Evolutionary conservation across 2,329 filamentous ascomycete species (phyloP), one percentile per base, ranked within the genome.

Genomic region (Didymella sp.): DNA sequence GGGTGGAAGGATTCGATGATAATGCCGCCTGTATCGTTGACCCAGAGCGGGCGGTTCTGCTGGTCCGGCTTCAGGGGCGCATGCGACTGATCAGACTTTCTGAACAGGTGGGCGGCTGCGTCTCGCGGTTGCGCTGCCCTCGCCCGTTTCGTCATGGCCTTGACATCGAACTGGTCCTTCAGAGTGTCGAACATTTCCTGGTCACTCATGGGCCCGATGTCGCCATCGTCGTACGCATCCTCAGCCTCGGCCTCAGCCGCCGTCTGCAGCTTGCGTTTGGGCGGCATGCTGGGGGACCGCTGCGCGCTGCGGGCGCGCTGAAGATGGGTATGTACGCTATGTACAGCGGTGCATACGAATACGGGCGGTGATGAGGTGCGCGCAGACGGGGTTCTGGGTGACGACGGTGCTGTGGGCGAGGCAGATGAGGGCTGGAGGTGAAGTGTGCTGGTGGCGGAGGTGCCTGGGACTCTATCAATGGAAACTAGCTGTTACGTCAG

Each of bases 1-100:
- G 93, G 90, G 49, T 91, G 94, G 79, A 97, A 98, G 67, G 92
- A 96, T 81, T 99, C 94, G 40, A 98, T 82, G 27, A 96, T 95
- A 72, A 98, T 95, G 62, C 89, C 88, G 31, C 91, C 92, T 43
- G 89, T 82, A 2, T 92, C 91, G 73, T 97, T 92, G 66, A 99
- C 95, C 91, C 92, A 98, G 58, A 98, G 83, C 15, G 95, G 95
- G 15, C 95, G 88, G 71, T 93, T 92, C 61, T 88, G 86, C 79
- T 96, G 92, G 75, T 98, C 94, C 3, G 89, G 86, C 77, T 97
- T 98, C 63, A 97, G 81, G 33, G 86, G 81, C 33, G 96, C 83
- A 63, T 89, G 89, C 45, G 91, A 93, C 75, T 95, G 95, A 76
- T 99, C 92, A 62, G 85, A 85, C 64, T 85, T 83, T 43, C 82